Percentiles rank a stretch among this genome's conserved stretches.
Evolutionary conservation across 225 moss, liverwort and hornwort genomes (phyloP).

Genomic region (Takakia lepidozioides): DNA sequence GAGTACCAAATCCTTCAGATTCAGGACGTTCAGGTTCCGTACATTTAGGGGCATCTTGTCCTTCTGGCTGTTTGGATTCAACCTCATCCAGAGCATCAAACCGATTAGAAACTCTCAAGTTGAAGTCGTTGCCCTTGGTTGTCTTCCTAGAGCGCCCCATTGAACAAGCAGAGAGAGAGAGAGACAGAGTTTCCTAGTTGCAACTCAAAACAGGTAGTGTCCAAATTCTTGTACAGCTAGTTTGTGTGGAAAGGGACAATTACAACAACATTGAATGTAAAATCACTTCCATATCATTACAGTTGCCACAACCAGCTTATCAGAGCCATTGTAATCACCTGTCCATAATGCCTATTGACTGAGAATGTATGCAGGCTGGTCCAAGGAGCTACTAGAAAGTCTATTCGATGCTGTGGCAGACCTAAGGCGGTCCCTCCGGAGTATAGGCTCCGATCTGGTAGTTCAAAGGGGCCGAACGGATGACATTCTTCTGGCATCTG

Average conservation of each 20-base stretch:
- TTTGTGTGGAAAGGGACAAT: background rate
- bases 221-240: no score
- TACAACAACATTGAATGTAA: background rate
- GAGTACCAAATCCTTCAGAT: no score
- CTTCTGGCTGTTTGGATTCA: no score
- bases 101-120: no score
- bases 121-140: no score
- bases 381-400: conserved; percentile 53
- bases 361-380: conserved; percentile 45
- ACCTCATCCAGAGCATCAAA: no score
- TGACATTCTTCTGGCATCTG: conserved; percentile 47
- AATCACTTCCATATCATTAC: background rate
- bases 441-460: conserved; percentile 59
- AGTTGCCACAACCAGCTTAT: background rate
- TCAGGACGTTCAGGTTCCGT: no score
- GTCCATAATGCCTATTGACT: background rate
- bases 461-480: conserved; percentile 57
- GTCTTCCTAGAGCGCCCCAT: no score
- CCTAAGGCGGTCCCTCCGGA: conserved; percentile 61
- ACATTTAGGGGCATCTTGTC: no score
- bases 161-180: no score
- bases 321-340: background rate
- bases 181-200: no score
- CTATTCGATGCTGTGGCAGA: conserved; percentile 71
- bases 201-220: no score